Evolutionary conservation across 148 eudicot genomes (phyloP), one percentile per base, ranked within the genome.

Genomic region (Cornus suecica): DNA sequence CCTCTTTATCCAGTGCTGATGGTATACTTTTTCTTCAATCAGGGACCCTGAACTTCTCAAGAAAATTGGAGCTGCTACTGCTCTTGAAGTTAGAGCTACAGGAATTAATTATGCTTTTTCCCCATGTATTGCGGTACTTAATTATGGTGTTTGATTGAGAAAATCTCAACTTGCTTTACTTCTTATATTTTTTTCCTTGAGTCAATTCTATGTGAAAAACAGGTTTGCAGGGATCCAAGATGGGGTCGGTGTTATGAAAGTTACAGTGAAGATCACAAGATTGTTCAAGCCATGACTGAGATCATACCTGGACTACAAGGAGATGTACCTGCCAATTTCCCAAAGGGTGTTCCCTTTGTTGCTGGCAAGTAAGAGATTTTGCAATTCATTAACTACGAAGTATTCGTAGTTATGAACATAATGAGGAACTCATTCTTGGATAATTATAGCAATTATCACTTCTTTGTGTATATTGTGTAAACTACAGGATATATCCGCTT

Each of bases 191-290:
- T 58, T 58, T 58, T n/a, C 23, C 24, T 58, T 22, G 5, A 58
- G 24, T 20, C 8, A 58, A 58, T n/a, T 58, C 8, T 4, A 18
- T 68, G 27, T 24, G 3, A 10, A 68, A 16, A 4, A 72, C 74
- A 88, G 91, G 89, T 88, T 10, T 88, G 91, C 56, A 80, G 91
- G 82, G 91, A 88, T 79, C 91, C 91, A 8, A 86, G 91, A 79
- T 88, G 91, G 89, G 88, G 89, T 23, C 76, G 91, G 67, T 88
- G 91, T 52, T 88, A 80, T 14, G 89, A 88, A 69, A 88, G 89
- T 78, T 86, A 78, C 37, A 88, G 91, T 34, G 89, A 88, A 75
- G 86, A 88, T 72, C 89, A 81, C 25, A 76, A 68, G 25, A 66
- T 88, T 37, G 91, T 88, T 58, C 82, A 84, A 30, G 69, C 68